Percentiles rank a stretch among this genome's conserved stretches.
Evolutionary conservation across 2,329 filamentous ascomycete genomes (phyloP).

Genomic region (Scedosporium dehoogii): DNA sequence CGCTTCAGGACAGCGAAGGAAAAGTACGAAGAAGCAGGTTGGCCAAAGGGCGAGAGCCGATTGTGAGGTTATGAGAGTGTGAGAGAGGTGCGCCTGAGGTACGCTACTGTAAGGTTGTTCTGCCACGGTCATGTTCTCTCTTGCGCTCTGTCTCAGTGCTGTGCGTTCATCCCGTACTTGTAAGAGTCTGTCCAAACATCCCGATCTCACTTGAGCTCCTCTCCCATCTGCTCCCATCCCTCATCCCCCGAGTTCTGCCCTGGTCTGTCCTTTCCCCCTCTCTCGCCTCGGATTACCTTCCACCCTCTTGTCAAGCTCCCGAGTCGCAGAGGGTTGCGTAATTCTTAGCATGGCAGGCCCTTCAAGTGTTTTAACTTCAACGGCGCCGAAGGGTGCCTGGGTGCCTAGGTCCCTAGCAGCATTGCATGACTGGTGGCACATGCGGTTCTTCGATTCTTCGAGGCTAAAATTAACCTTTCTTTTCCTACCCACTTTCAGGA

Average conservation of each 20-base stretch:
- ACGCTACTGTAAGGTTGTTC: background rate
- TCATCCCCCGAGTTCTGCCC: background rate
- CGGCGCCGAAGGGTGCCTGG: background rate
- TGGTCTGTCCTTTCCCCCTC: background rate
- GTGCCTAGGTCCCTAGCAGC: background rate
- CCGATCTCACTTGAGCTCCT: background rate
- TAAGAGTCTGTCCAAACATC: no score
- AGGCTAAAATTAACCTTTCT: conserved; percentile 3
- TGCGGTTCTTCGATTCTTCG: background rate
- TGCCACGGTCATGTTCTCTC: background rate
- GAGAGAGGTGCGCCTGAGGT: background rate
- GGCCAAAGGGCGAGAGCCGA: background rate
- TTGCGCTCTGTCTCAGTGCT: background rate
- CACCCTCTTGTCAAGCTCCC: background rate
- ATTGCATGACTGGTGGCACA: conserved; percentile 1
- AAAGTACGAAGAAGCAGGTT: no score
- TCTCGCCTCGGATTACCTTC: background rate
- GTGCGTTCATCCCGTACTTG: background rate
- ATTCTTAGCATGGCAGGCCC: background rate
- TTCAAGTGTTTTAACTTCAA: background rate
- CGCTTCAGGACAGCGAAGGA: no score
- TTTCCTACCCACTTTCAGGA: background rate
- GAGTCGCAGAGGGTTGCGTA: background rate
- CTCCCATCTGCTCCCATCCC: background rate
- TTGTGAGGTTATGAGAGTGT: background rate